Evolutionary conservation across 768 basidiomycete genomes (phyloP), one percentile per base, ranked within the genome.

Genomic region (Scleroderma bovista): DNA sequence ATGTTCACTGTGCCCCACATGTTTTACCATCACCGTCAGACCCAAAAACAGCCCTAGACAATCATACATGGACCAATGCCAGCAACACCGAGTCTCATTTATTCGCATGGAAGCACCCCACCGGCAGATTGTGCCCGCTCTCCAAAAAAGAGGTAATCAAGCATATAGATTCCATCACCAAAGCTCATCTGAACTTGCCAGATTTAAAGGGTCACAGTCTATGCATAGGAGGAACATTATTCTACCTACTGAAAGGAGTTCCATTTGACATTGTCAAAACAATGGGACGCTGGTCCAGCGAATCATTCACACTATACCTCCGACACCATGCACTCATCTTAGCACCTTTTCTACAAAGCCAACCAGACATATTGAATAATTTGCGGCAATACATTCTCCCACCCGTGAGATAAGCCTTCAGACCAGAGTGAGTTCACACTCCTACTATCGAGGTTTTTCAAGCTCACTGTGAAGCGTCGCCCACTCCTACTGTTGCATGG

Each of bases 221-320:
- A 19, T 52, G 57, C 6, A 69, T 69, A 22, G 63, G 68, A 0
- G 39, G 65, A 0, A 53, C 64, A 0, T 62, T 63, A 0, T 49
- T 67, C 23, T 50, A 69, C 8, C 54, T 70, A 0, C 55, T 68
- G 0, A 32, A 43, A 1, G 65, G 67, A 3, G 52, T 63, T 2
- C 53, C 60, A 1, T 68, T 70, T 1, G 61, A 71, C 8, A 53
- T 69, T 0, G 65, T 72, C 0, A 63, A 64, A 3, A 50, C 57
- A 3, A 62, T 58, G 34, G 70, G 70, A 0, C 46, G 63, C 1
- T 73, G 70, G 70, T 58, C 53, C 4, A 59, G 65, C 16, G 61
- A 66, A 16, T 51, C 67, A 0, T 70, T 70, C 46, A 19, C 36
- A 0, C n/a, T 60, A 2, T 70, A 69, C 34, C 59, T 70, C 1